Base-by-base conservation (phyloP, 306 rosid genomes). In the Argentina anserina region DNA sequence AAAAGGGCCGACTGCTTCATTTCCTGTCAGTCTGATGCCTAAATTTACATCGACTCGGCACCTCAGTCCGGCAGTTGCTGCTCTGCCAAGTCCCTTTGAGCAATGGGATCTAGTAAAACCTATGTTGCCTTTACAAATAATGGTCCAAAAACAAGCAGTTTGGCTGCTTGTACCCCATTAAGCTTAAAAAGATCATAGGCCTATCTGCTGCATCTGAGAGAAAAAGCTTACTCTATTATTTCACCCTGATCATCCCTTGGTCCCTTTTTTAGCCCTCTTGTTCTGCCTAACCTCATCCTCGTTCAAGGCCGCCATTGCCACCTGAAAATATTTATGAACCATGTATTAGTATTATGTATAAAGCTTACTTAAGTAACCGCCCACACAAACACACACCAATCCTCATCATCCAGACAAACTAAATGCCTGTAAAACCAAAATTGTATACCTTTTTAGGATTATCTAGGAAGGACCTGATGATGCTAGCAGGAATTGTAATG, bases 231-330 rank as follows among this genome's bases (percentile, higher is more conserved):
- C 49, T 9, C 8, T 26, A 25, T 25, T 4, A 23, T 70, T 70
- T 55, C 75, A 26, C 59, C 59, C 31, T 3, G 59, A 50, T 39
- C 53, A 10, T 39, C 52, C 40, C 40, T 56, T 28, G 36, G 66
- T 40, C 41, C 67, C 62, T 31, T 42, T 71, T 56, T 26, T 71
- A 3, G 67, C 67, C 55, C 66, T 71, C 75, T 71, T 71, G 75
- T 56, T 71, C 67, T 71, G 75, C 67, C 67, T 40, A 36, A 52
- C 47, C 66, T 71, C 75, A 20, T 71, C 65, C 67, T 71, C 75
- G 28, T 26, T 56, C 66, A 71, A 71, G 55, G 67, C 66, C 2
- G 75, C 66, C 66, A 36, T 21, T 37, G 75, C 75, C 53, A 56
- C 75, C 75, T 71, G 41, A 56, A 56, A 56, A 2, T 10, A 53